Percentiles rank a stretch among this genome's conserved stretches.
phyloP scores from a whole-genome alignment of 2,329 filamentous ascomycete species.

The Blumeria hordei region DNA sequence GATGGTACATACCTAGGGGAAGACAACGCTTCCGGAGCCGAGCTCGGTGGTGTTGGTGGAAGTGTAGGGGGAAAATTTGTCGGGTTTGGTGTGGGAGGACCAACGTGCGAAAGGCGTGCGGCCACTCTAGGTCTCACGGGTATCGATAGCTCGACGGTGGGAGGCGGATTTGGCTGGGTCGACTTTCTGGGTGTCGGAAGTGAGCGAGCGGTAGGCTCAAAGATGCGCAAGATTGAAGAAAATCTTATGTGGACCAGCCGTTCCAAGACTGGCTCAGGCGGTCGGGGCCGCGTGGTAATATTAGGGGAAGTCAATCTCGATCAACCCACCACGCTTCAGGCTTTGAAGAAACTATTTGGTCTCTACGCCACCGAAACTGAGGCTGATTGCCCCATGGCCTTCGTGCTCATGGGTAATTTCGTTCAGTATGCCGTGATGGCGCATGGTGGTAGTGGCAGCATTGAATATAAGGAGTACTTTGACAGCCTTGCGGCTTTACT shows the following conservation, averaged over 20 bases:
- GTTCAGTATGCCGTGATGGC: slow-evolving; percentile 39
- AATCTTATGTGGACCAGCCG: slow-evolving; percentile 27
- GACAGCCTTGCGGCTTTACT: slow-evolving; percentile 65
- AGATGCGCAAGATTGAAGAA: slow-evolving; percentile 62
- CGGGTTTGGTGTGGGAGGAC: slow-evolving; percentile 73
- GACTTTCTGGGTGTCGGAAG: slow-evolving; percentile 86
- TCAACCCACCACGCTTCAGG: slow-evolving; percentile 55
- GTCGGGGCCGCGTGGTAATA: slow-evolving; percentile 38
- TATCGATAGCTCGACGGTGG: slow-evolving; percentile 31
- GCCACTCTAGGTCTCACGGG: slow-evolving; percentile 49
- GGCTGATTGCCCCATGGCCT: slow-evolving; percentile 45
- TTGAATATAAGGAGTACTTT: slow-evolving; percentile 94
- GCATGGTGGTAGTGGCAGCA: slow-evolving; percentile 51
- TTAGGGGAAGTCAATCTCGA: slow-evolving; percentile 75
- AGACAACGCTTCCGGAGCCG: slow-evolving; percentile 42
- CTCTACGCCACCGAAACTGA: slow-evolving; percentile 44
- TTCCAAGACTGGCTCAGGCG: slow-evolving; percentile 11
- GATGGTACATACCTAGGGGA: slow-evolving; percentile 96
- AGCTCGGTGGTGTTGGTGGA: slow-evolving; percentile 64
- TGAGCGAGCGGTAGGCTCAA: slow-evolving; percentile 56
- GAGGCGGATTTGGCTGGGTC: slow-evolving; percentile 84
- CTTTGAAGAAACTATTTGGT: slow-evolving; percentile 54
- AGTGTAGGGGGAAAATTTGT: slow-evolving; percentile 82
- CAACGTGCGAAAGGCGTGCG: slow-evolving; percentile 67
- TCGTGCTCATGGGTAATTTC: slow-evolving; percentile 76